Percentiles rank a stretch among this genome's conserved stretches.
phyloP scores from a whole-genome alignment of 208 protist genomes.

The Strigomonas oncopelti region DNA sequence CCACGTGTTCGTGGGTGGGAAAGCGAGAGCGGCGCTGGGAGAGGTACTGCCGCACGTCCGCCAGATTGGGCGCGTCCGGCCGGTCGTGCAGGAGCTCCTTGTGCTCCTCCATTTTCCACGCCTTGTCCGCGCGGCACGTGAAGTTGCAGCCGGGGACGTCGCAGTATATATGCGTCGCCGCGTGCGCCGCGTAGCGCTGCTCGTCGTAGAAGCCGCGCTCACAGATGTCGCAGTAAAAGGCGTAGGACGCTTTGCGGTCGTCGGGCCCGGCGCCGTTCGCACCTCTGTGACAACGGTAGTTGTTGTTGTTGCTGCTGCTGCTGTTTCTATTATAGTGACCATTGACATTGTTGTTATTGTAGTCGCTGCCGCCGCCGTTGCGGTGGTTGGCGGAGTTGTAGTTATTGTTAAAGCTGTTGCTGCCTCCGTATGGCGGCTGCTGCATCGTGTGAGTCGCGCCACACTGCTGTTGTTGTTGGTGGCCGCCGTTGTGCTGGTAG shows the following conservation, averaged over 20 bases:
- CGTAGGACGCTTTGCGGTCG: slow-evolving; percentile 21
- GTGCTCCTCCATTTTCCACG: slow-evolving; percentile 85
- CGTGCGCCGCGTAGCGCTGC: slow-evolving; percentile 56
- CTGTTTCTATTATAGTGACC: no score
- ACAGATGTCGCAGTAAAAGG: slow-evolving; percentile 76
- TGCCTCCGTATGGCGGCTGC: not conserved
- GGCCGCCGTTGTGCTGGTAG: not conserved
- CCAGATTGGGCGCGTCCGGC: slow-evolving; percentile 76
- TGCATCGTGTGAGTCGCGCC: no score
- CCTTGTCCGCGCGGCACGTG: slow-evolving; percentile 63
- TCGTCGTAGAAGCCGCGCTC: slow-evolving; percentile 64
- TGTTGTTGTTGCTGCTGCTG: slow-evolving; percentile 1
- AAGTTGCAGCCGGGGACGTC: slow-evolving; percentile 75
- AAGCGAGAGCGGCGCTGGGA: slow-evolving; percentile 66
- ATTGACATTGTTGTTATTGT: no score
- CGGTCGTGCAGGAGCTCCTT: slow-evolving; percentile 81
- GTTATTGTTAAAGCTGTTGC: not conserved
- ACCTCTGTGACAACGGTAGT: slow-evolving; percentile 10
- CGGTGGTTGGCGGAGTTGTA: no score
- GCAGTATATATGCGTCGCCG: slow-evolving; percentile 80
- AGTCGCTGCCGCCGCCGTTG: no score
- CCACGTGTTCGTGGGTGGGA: slow-evolving; percentile 73
- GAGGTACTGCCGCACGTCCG: slow-evolving; percentile 60
- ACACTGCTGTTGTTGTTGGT: not conserved
- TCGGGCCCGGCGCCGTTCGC: not conserved